Evolutionary conservation across 768 basidiomycete genomes (phyloP).

Genomic region (Lepiota brunneoincarnata): DNA sequence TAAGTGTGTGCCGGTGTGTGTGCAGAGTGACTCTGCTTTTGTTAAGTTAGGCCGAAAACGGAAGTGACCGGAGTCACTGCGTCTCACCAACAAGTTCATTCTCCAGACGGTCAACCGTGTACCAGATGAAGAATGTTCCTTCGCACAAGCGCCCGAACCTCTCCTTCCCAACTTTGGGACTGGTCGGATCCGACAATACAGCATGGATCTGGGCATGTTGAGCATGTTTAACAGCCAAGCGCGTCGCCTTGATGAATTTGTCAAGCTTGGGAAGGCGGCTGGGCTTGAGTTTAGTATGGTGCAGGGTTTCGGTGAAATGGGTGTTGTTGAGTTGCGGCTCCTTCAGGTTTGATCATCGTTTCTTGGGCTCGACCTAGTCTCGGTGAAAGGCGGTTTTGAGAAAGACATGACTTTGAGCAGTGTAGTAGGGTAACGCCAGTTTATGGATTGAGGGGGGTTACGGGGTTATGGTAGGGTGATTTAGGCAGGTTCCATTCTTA

Average conservation of each 20-base stretch:
- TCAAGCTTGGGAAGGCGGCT: slow-evolving; percentile 27
- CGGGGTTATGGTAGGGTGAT: no score
- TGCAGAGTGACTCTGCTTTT: no score
- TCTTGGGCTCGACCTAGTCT: no score
- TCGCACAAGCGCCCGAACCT: slow-evolving; percentile 35
- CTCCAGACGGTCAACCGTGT: slow-evolving; percentile 24
- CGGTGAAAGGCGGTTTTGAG: no score
- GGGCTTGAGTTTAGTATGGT: slow-evolving; percentile 29
- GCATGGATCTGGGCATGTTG: slow-evolving; percentile 47
- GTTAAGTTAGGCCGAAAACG: no score
- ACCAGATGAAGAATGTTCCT: background rate
- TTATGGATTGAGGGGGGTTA: no score
- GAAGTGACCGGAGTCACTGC: no score
- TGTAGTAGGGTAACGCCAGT: no score
- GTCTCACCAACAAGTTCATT: no score
- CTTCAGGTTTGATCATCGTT: background rate
- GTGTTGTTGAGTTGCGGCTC: slow-evolving; percentile 24
- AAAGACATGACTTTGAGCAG: no score
- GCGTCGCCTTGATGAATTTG: slow-evolving; percentile 37
- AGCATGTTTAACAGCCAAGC: slow-evolving; percentile 36
- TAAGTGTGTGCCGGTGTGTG: no score
- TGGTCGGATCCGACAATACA: slow-evolving; percentile 36
- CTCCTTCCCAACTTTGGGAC: slow-evolving; percentile 46
- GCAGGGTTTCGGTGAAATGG: slow-evolving; percentile 28
- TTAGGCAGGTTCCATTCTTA: no score